phyloP scores from a whole-genome alignment of 2,329 filamentous ascomycete genomes.

The Corniculantispora saksenae region DNA sequence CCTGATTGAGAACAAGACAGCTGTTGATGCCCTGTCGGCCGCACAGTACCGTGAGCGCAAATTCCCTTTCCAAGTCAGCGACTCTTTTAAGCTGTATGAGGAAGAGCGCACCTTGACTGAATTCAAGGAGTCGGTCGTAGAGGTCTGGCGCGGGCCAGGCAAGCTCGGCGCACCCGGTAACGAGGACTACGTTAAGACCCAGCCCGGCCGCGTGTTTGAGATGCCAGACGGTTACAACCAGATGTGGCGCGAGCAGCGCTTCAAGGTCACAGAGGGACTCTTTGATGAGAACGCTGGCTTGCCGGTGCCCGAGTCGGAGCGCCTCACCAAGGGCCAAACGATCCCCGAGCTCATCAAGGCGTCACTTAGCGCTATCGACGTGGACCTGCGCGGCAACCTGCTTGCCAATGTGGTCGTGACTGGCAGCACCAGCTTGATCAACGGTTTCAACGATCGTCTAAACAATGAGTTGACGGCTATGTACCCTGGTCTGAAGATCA shows the following conservation, averaged over 20 bases:
- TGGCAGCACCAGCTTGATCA: slow-evolving; percentile 81
- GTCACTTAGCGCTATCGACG: slow-evolving; percentile 77
- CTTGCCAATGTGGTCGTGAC: slow-evolving; percentile 91
- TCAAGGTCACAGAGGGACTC: slow-evolving; percentile 81
- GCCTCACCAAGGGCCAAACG: slow-evolving; percentile 71
- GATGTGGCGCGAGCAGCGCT: slow-evolving; percentile 88
- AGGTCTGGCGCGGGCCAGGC: slow-evolving; percentile 84
- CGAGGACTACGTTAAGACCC: slow-evolving; percentile 71
- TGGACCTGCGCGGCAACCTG: slow-evolving; percentile 81
- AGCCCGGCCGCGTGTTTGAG: slow-evolving; percentile 86
- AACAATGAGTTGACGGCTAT: slow-evolving; percentile 79
- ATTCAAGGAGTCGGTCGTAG: slow-evolving; percentile 97
- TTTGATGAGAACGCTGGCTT: slow-evolving; percentile 84
- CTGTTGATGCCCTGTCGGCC: slow-evolving; percentile 82
- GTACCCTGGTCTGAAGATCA: slow-evolving; percentile 84
- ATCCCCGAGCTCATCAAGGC: slow-evolving; percentile 80
- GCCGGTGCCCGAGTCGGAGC: slow-evolving; percentile 44
- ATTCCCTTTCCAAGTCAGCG: slow-evolving; percentile 61
- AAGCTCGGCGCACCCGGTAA: slow-evolving; percentile 66
- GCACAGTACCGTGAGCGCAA: slow-evolving; percentile 74
- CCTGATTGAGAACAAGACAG: slow-evolving; percentile 81
- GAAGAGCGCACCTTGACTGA: slow-evolving; percentile 92
- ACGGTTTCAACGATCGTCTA: slow-evolving; percentile 88
- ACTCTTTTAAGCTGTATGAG: slow-evolving; percentile 78
- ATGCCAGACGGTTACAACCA: slow-evolving; percentile 97